Conservation (phyloP, 306 rosid species). For the Pyrus bretschneideri region DNA sequence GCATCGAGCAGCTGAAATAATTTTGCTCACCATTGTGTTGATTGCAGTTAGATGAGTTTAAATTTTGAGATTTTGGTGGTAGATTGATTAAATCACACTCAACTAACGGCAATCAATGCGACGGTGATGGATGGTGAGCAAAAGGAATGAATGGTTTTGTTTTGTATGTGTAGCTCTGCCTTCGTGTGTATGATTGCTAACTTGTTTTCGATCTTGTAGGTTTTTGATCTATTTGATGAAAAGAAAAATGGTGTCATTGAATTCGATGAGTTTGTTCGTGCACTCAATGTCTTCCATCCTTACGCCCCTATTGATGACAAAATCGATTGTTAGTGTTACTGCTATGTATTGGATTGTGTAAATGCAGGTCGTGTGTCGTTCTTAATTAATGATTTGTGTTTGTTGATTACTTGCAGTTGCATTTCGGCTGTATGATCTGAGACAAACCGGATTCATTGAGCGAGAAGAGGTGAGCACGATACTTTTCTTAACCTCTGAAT, state of each 20-base stretch:
- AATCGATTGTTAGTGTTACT: conserved; percentile 57
- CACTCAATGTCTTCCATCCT: conserved; percentile 73
- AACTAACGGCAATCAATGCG: no score
- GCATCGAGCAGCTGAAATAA: neutral
- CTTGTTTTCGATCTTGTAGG: conserved; percentile 29
- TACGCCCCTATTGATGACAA: conserved; percentile 59
- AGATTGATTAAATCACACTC: no score
- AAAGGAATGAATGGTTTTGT: neutral
- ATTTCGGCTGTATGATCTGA: conserved; percentile 73
- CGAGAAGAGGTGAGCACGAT: conserved; percentile 64
- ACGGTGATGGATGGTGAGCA: no score
- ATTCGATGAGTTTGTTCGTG: conserved; percentile 72
- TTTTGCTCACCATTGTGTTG: no score
- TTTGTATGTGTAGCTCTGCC: neutral
- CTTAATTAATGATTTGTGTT: conserved; percentile 11
- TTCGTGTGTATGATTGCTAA: neutral
- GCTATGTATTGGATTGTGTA: neutral
- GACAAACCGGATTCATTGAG: conserved; percentile 77
- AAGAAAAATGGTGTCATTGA: conserved; percentile 74
- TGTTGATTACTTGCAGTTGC: conserved; percentile 49
- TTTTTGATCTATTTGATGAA: conserved; percentile 74
- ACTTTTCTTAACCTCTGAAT: neutral
- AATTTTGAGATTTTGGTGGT: no score
- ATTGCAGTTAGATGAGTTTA: no score
- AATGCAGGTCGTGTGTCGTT: conserved; percentile 6